A percentile compares a stretch with the other conserved stretches of the same genome.
These are phyloP conservation scores for Plasmopara viticola DNA, from an alignment of 352 stramenopile genomes.

Conservation along the genomic window DNA sequence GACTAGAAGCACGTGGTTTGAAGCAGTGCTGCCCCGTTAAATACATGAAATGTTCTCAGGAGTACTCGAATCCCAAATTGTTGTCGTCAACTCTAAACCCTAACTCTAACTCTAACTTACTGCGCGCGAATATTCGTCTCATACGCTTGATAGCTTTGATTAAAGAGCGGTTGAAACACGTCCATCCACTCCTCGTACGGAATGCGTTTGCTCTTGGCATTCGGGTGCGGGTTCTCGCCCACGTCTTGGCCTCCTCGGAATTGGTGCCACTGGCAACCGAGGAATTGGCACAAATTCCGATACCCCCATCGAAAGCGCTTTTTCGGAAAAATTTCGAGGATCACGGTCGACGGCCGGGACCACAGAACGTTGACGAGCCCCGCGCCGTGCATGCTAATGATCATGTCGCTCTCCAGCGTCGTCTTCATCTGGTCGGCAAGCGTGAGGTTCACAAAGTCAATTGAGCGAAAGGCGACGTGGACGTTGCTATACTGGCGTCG, in stretches of 20 bases:
- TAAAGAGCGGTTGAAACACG: slow-evolving; percentile 50
- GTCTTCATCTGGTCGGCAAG: slow-evolving; percentile 57
- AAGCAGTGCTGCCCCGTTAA: too few species aligned
- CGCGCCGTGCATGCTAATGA: slow-evolving; percentile 79
- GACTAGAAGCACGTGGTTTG: too few species aligned
- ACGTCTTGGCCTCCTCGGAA: slow-evolving; percentile 42
- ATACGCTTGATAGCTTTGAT: slow-evolving; percentile 14
- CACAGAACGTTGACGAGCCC: slow-evolving; percentile 75
- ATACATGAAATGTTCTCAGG: too few species aligned
- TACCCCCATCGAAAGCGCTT: slow-evolving; percentile 53
- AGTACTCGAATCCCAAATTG: too few species aligned
- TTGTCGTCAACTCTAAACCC: too few species aligned
- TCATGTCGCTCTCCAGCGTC: slow-evolving; percentile 60
- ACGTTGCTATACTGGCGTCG: slow-evolving; percentile 28
- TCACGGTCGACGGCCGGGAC: slow-evolving; percentile 37
- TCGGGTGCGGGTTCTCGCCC: slow-evolving; percentile 17
- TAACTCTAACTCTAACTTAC: too few species aligned
- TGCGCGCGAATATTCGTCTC: neutral
- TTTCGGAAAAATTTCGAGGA: slow-evolving; percentile 75
- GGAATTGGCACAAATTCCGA: slow-evolving; percentile 67
- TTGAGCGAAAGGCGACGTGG: slow-evolving; percentile 38
- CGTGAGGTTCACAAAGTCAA: slow-evolving; percentile 60
- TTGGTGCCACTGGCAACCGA: slow-evolving; percentile 60
- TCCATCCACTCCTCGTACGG: slow-evolving; percentile 39
- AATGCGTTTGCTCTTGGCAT: slow-evolving; percentile 50